These are phyloP conservation scores for Fusarium albidum DNA, from an alignment of 2,329 filamentous ascomycete genomes.

Conservation along the genomic window DNA sequence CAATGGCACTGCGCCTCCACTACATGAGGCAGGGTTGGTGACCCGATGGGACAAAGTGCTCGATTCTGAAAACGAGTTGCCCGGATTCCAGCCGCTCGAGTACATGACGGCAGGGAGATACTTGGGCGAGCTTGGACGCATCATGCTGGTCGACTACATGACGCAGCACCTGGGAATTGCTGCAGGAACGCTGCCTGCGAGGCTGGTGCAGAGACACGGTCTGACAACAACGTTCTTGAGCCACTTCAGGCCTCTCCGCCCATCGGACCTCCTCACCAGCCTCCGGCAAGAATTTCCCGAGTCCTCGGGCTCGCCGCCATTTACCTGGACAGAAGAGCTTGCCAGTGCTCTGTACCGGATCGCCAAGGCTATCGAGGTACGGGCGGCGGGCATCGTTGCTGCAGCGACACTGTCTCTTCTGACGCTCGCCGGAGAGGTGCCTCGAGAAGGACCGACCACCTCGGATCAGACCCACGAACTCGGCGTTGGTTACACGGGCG, in stretches of 20 bases:
- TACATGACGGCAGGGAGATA: conserved; percentile 86
- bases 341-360: conserved; percentile 71
- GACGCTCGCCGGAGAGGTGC: conserved; percentile 73
- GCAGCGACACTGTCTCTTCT: conserved; percentile 76
- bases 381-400: conserved; percentile 78
- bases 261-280: conserved; percentile 53
- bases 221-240: conserved; percentile 78
- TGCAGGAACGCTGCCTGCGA: conserved; percentile 59
- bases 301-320: conserved; percentile 52
- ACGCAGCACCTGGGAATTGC: conserved; percentile 51
- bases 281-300: conserved; percentile 63
- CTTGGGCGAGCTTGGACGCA: conserved; percentile 76
- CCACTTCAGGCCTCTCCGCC: conserved; percentile 67
- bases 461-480: conserved; percentile 58
- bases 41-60: conserved; percentile 76
- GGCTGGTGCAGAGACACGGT: conserved; percentile 65
- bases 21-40: conserved; percentile 69
- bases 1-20: conserved; percentile 73
- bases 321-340: conserved; percentile 69
- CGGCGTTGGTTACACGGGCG: conserved; percentile 81
- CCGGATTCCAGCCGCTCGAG: conserved; percentile 83
- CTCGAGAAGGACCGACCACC: conserved; percentile 39
- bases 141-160: conserved; percentile 74
- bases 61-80: conserved; percentile 71
- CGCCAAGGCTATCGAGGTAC: conserved; percentile 73